phyloP scores from a whole-genome alignment of 495 filamentous ascomycete species.

The Hyaloscypha variabilis region DNA sequence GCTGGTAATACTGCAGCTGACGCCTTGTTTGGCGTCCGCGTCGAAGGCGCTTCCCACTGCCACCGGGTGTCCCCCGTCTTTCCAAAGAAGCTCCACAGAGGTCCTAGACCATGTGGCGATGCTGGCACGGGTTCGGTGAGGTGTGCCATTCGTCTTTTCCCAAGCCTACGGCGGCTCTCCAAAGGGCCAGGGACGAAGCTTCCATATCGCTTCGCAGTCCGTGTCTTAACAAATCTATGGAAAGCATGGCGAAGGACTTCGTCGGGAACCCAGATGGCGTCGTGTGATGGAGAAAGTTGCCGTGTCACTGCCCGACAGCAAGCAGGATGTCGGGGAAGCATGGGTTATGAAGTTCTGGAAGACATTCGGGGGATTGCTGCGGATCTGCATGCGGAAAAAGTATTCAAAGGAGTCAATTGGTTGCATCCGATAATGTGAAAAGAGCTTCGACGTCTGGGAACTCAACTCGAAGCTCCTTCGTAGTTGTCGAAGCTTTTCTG shows the following conservation, averaged over 20 bases:
- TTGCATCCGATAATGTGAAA: background rate
- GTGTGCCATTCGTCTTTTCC: conserved; percentile 52
- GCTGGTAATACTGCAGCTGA: background rate
- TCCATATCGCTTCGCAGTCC: conserved; percentile 32
- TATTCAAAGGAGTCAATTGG: background rate
- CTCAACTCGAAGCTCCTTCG: background rate
- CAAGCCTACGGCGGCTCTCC: conserved; percentile 53
- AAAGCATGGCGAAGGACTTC: conserved; percentile 40
- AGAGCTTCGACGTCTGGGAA: background rate
- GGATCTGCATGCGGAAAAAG: background rate
- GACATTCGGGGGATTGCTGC: conserved; percentile 2
- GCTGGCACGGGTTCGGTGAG: conserved; percentile 40
- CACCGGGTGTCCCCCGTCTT: conserved; percentile 39
- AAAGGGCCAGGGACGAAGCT: conserved; percentile 47
- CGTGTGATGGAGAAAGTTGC: conserved; percentile 33
- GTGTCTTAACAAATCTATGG: conserved; percentile 41
- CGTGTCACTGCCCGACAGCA: conserved; percentile 45
- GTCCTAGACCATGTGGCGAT: background rate
- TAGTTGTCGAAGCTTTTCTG: background rate
- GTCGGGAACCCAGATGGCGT: conserved; percentile 50
- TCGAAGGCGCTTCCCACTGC: conserved; percentile 50
- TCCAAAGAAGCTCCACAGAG: conserved; percentile 33
- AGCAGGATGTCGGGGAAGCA: conserved; percentile 37
- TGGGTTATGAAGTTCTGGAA: conserved; percentile 28
- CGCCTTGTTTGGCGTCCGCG: conserved; percentile 2